Evolutionary conservation across 2,329 filamentous ascomycete genomes (phyloP).

Genomic region (Colletotrichum gloeosporioides): DNA sequence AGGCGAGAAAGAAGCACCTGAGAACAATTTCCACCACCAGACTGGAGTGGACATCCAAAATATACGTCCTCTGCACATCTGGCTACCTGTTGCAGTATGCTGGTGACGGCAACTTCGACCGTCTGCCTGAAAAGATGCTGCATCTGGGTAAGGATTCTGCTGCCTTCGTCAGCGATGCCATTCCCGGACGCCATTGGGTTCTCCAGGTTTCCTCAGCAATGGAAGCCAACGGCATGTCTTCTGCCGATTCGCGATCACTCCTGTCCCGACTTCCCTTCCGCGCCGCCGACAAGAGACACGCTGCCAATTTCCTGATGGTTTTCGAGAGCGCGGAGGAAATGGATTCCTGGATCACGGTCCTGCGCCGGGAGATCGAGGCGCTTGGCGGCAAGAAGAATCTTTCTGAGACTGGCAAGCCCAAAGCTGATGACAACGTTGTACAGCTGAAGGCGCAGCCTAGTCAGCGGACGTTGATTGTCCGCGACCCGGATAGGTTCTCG

Average conservation of each 20-base stretch:
- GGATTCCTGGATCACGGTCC: conserved; percentile 74
- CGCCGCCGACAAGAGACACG: conserved; percentile 59
- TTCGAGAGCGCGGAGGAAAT: conserved; percentile 76
- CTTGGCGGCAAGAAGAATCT: conserved; percentile 70
- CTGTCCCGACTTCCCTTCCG: conserved; percentile 70
- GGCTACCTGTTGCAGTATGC: conserved; percentile 79
- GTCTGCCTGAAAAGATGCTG: conserved; percentile 76
- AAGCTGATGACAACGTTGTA: conserved; percentile 40
- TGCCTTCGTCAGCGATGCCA: conserved; percentile 80
- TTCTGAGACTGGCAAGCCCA: conserved; percentile 63
- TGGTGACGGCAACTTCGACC: conserved; percentile 71
- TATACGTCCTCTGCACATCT: conserved; percentile 73
- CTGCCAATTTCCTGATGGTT: conserved; percentile 72
- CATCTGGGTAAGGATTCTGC: conserved; percentile 77
- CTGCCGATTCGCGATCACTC: conserved; percentile 62
- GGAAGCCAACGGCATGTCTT: conserved; percentile 59
- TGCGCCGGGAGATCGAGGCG: conserved; percentile 73
- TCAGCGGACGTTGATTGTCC: conserved; percentile 52
- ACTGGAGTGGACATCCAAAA: conserved; percentile 73
- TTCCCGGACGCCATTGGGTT: conserved; percentile 82
- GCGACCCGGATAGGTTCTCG: conserved; percentile 53
- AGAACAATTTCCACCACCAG: conserved; percentile 47
- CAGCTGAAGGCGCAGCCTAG: conserved; percentile 44
- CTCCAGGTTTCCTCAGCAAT: conserved; percentile 74
- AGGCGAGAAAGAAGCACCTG: conserved; percentile 53